A percentile compares a stretch with the other conserved stretches of the same genome.
Conservation (phyloP, 495 filamentous ascomycete genomes). For the Venustampulla echinocandica region DNA sequence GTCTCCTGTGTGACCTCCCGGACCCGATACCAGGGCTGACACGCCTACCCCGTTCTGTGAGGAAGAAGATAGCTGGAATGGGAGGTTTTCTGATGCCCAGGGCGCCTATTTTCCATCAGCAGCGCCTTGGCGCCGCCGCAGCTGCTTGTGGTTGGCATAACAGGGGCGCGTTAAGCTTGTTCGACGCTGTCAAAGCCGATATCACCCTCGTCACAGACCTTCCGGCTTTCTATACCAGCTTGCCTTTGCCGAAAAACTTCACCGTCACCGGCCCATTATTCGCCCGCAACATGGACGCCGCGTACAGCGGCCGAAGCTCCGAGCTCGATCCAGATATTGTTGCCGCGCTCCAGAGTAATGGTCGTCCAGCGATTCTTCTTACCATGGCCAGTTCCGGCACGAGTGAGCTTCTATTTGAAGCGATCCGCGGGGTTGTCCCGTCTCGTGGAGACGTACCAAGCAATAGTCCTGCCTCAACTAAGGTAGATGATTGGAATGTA, state of each 20-base stretch:
- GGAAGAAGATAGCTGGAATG: background rate
- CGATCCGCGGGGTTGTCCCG: conserved; percentile 15
- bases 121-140: conserved; percentile 1
- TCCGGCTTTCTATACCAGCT: conserved; percentile 19
- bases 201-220: conserved; percentile 24
- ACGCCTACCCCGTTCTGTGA: background rate
- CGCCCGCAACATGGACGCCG: conserved; percentile 5
- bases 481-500: conserved; percentile 21
- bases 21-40: background rate
- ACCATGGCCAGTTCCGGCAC: conserved; percentile 23
- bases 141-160: conserved; percentile 1
- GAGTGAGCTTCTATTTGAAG: conserved; percentile 20
- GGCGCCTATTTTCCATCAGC: conserved; percentile 1
- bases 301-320: no score
- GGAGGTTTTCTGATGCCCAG: background rate
- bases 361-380: conserved; percentile 15
- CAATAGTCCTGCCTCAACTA: no score
- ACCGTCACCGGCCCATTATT: conserved; percentile 21
- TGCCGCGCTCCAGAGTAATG: conserved; percentile 5
- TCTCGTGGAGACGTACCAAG: no score
- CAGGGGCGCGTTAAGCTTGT: conserved; percentile 9
- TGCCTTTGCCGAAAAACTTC: conserved; percentile 13
- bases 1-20: background rate
- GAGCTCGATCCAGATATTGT: conserved; percentile 20
- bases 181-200: conserved; percentile 22